phyloP scores from a whole-genome alignment of 257 asterid genomes.

The Fraxinus excelsior region DNA sequence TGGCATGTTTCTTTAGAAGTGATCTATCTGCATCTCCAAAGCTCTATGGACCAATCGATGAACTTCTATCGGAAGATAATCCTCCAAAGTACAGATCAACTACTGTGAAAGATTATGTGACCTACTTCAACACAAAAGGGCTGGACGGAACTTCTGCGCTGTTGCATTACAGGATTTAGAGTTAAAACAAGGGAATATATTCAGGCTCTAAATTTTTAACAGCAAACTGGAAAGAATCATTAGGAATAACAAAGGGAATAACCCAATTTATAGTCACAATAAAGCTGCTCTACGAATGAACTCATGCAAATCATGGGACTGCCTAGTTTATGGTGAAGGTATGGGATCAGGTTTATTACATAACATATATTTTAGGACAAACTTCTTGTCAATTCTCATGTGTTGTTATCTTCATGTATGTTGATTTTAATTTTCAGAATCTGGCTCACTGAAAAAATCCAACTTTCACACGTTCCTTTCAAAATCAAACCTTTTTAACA shows the following conservation, averaged over 20 bases:
- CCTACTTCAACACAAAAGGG: slow-evolving; percentile 39
- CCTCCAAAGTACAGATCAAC: slow-evolving; percentile 48
- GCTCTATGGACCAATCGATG: slow-evolving; percentile 52
- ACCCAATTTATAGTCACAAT: background rate
- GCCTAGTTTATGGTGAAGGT: background rate
- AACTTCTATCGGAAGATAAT: slow-evolving; percentile 50
- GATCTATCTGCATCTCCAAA: slow-evolving; percentile 17
- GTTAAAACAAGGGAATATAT: background rate
- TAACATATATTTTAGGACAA: background rate
- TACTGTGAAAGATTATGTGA: slow-evolving; percentile 38
- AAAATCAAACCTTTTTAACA: background rate
- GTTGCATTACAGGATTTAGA: slow-evolving; percentile 37
- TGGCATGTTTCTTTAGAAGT: slow-evolving; percentile 53
- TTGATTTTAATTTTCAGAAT: background rate
- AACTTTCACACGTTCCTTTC: background rate
- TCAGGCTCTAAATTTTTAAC: background rate
- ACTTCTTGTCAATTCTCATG: background rate
- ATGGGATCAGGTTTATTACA: background rate
- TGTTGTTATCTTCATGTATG: too few species aligned
- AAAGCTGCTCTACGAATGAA: too few species aligned
- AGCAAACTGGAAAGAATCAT: background rate
- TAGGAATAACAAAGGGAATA: background rate
- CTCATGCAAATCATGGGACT: background rate
- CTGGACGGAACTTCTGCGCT: slow-evolving; percentile 53
- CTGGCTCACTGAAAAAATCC: background rate